Conservation (phyloP, 768 basidiomycete genomes). For the Peribolospora kevripleyi region DNA sequence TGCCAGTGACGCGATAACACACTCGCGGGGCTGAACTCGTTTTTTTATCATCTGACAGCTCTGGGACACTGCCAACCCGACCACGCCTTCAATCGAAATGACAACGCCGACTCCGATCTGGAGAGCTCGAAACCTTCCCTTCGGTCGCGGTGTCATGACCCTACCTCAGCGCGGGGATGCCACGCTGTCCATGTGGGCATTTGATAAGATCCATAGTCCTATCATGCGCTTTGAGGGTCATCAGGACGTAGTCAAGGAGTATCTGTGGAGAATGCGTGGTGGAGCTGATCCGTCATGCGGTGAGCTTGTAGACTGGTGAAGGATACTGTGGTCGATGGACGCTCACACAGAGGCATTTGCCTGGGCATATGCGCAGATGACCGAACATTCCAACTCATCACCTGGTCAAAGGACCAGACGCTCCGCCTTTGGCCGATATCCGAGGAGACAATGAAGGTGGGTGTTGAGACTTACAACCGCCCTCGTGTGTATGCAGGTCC, state of each 20-base stretch:
- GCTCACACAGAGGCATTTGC: slow-evolving; percentile 17
- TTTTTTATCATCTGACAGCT: slow-evolving; percentile 6
- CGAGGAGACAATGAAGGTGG: slow-evolving; percentile 40
- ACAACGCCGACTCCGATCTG: slow-evolving; percentile 68
- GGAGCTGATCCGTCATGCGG: slow-evolving; percentile 30
- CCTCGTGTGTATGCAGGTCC: background rate
- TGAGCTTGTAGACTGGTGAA: slow-evolving; percentile 1
- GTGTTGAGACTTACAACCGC: background rate
- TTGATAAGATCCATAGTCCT: slow-evolving; percentile 25
- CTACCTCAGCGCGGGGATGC: slow-evolving; percentile 72
- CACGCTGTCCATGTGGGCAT: slow-evolving; percentile 55
- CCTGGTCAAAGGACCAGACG: slow-evolving; percentile 75
- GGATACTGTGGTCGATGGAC: background rate
- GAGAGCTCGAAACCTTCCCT: slow-evolving; percentile 77
- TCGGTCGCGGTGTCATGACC: slow-evolving; percentile 65
- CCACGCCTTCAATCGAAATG: slow-evolving; percentile 20
- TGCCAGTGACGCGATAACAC: too few species aligned
- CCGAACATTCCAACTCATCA: slow-evolving; percentile 37
- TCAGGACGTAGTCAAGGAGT: slow-evolving; percentile 78
- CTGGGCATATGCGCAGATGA: slow-evolving; percentile 22
- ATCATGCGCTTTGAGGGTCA: slow-evolving; percentile 67
- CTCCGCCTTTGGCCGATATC: slow-evolving; percentile 76
- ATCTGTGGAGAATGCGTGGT: slow-evolving; percentile 61
- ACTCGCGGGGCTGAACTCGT: background rate
- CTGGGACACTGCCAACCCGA: slow-evolving; percentile 8